Percentiles rank a stretch among this genome's conserved stretches.
Evolutionary conservation across 2,329 filamentous ascomycete species (phyloP).

Genomic region (Penicillium paneum): DNA sequence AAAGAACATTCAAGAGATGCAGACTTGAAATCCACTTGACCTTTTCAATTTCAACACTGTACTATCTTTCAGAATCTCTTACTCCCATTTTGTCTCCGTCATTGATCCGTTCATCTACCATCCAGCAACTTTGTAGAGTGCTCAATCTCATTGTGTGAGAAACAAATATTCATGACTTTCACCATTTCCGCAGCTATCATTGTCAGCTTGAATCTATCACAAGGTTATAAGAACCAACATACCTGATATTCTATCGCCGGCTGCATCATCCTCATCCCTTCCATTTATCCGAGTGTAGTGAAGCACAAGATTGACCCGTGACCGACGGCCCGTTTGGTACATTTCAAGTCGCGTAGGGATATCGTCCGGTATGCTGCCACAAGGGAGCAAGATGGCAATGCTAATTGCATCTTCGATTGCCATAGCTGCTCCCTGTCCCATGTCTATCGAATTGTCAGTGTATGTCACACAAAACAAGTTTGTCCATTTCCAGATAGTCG

Average conservation of each 20-base stretch:
- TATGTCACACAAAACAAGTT: not conserved
- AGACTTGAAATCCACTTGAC: no score
- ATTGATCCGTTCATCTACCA: not conserved
- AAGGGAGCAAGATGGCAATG: slow-evolving; percentile 26
- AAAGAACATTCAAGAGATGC: no score
- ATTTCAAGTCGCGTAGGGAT: slow-evolving; percentile 18
- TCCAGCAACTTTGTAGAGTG: not conserved
- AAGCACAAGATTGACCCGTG: slow-evolving; percentile 21
- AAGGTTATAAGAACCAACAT: not conserved
- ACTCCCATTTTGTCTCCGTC: not conserved
- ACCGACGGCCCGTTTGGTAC: slow-evolving; percentile 20
- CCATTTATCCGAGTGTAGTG: slow-evolving; percentile 24
- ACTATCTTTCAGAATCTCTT: not conserved
- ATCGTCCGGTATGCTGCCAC: slow-evolving; percentile 14
- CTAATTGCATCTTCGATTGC: slow-evolving; percentile 33
- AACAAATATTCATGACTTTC: slow-evolving; percentile 20
- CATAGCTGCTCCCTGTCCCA: slow-evolving; percentile 34
- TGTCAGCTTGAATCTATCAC: not conserved
- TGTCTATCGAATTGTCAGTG: slow-evolving; percentile 14
- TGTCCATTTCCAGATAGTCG: not conserved
- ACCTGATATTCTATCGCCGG: slow-evolving; percentile 16
- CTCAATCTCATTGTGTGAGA: slow-evolving; percentile 23
- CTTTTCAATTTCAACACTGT: not conserved
- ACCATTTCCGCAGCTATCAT: slow-evolving; percentile 25
- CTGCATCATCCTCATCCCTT: slow-evolving; percentile 19